These are phyloP conservation scores for Trichoderma gracile DNA, from an alignment of 2,329 filamentous ascomycete species.

Conservation along the genomic window DNA sequence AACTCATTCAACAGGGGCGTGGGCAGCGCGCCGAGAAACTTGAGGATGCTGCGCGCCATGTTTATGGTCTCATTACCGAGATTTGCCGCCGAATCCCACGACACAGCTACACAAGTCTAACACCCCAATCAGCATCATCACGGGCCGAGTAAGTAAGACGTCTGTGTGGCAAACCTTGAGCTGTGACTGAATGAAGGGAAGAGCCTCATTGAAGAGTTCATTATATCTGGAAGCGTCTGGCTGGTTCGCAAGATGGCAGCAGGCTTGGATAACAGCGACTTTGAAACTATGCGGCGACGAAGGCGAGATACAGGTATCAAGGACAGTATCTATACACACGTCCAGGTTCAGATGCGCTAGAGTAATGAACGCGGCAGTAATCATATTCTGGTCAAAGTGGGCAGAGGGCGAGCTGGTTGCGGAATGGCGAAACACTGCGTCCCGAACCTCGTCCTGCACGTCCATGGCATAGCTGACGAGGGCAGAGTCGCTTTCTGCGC, in stretches of 20 bases:
- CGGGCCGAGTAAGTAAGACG: neutral
- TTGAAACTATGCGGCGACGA: slow-evolving; percentile 61
- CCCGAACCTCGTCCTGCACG: slow-evolving; percentile 67
- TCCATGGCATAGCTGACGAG: slow-evolving; percentile 68
- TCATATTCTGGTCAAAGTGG: slow-evolving; percentile 62
- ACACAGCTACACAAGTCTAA: slow-evolving; percentile 9
- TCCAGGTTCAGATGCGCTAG: slow-evolving; percentile 63
- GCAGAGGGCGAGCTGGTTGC: slow-evolving; percentile 43
- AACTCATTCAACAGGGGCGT: slow-evolving; percentile 37
- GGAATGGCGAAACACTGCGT: slow-evolving; percentile 62
- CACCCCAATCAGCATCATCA: slow-evolving; percentile 25
- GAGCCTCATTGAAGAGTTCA: slow-evolving; percentile 56
- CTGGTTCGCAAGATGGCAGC: slow-evolving; percentile 61
- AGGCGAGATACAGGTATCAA: slow-evolving; percentile 57
- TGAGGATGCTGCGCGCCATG: slow-evolving; percentile 48
- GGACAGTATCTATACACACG: slow-evolving; percentile 56
- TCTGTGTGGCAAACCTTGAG: slow-evolving; percentile 50
- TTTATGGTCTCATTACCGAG: slow-evolving; percentile 26
- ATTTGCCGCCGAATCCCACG: slow-evolving; percentile 12
- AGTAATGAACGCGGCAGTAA: slow-evolving; percentile 67
- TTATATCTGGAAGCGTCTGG: slow-evolving; percentile 51
- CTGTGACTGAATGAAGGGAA: slow-evolving; percentile 58
- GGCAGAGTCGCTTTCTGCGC: slow-evolving; percentile 61
- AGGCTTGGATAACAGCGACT: slow-evolving; percentile 62
- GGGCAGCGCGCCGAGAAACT: slow-evolving; percentile 57